Percentiles rank a stretch among this genome's conserved stretches.
Conservation (phyloP, 2,329 filamentous ascomycete genomes). For the Neonectria hederae region DNA sequence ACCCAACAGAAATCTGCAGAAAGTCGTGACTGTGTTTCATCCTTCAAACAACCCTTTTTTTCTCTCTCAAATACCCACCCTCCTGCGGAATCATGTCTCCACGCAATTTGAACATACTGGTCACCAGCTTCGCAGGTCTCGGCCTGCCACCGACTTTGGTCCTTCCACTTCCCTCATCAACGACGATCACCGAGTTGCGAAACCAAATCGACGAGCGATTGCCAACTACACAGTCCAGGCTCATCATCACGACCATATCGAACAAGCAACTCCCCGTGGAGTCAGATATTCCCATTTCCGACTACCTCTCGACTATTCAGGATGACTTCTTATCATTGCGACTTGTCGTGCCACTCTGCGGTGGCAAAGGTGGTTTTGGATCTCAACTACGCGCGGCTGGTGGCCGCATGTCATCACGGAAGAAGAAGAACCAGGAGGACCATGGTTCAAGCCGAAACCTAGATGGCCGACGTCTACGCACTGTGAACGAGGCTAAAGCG, state of each 20-base stretch:
- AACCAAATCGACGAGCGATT: constrained; percentile 68
- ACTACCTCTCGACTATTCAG: constrained; percentile 64
- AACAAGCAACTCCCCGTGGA: constrained; percentile 73
- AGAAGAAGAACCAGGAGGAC: constrained; percentile 85
- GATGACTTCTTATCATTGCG: constrained; percentile 84
- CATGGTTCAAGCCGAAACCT: constrained; percentile 93
- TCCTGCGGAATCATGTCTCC: constrained; percentile 58
- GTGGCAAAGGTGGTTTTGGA: constrained; percentile 97
- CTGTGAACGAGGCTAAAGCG: constrained; percentile 93
- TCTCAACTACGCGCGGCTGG: constrained; percentile 96
- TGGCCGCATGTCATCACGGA: constrained; percentile 96
- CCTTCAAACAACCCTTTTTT: constrained; percentile 5
- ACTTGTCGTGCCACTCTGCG: constrained; percentile 80
- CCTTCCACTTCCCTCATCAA: constrained; percentile 73
- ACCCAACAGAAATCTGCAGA: not conserved
- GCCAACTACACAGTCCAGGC: constrained; percentile 64
- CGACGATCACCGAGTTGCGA: constrained; percentile 74
- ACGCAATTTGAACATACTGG: constrained; percentile 77
- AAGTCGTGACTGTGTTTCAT: not conserved
- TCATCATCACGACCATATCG: constrained; percentile 83
- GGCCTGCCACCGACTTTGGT: constrained; percentile 84
- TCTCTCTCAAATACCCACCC: not conserved
- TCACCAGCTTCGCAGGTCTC: constrained; percentile 85
- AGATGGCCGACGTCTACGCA: constrained; percentile 88
- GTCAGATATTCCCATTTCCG: constrained; percentile 65